Conservation (phyloP, 805 yeast genomes). For the Cyberlindnera mrakii region DNA sequence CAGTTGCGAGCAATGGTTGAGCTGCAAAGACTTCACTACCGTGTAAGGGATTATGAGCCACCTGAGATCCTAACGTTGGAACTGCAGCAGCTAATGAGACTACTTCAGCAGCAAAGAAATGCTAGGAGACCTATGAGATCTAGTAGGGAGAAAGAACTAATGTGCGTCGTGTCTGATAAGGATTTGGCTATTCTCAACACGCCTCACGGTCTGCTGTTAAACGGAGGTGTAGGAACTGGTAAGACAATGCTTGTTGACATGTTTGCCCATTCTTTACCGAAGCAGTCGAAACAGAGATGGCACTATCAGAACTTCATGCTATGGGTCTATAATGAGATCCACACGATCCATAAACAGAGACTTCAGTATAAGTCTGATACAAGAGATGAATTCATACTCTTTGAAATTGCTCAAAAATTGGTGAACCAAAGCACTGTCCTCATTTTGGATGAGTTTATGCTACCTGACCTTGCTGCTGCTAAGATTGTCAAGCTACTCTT, state of each 20-base stretch:
- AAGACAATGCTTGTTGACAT: constrained; percentile 70
- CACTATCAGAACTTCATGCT: constrained; percentile 66
- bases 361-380: constrained; percentile 25
- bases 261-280: constrained; percentile 61
- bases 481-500: constrained; percentile 60
- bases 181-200: constrained; percentile 39
- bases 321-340: constrained; percentile 62
- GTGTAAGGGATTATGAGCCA: constrained; percentile 56
- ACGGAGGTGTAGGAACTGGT: constrained; percentile 71
- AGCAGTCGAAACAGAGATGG: constrained; percentile 58
- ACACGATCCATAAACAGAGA: constrained; percentile 32
- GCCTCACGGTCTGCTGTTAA: constrained; percentile 59
- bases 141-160: constrained; percentile 29
- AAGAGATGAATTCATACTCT: constrained; percentile 58
- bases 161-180: constrained; percentile 50
- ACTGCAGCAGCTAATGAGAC: constrained; percentile 6
- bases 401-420: constrained; percentile 63
- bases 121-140: constrained; percentile 6
- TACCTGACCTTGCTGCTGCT: constrained; percentile 72
- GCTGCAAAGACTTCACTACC: constrained; percentile 51
- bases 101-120: constrained; percentile 1
- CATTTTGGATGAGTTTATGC: constrained; percentile 68
- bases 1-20: constrained; percentile 60
- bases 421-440: constrained; percentile 50
- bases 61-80: constrained; percentile 10